Percentiles rank a stretch among this genome's conserved stretches.
These are phyloP conservation scores for Quercus berberidifolia DNA, from an alignment of 306 rosid species.

Conservation along the genomic window DNA sequence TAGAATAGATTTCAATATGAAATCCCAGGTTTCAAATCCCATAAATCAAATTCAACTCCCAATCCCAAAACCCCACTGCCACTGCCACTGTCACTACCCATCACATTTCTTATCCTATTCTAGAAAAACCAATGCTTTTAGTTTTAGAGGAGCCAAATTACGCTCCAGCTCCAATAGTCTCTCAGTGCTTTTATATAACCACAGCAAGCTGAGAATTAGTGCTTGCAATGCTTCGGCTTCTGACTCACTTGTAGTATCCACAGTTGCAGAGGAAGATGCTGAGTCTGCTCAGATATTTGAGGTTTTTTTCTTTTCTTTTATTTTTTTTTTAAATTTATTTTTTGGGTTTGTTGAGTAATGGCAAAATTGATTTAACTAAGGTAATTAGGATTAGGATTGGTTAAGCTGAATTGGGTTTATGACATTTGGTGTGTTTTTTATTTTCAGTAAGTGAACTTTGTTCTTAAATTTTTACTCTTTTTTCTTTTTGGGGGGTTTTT, in stretches of 20 bases:
- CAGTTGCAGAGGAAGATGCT: constrained; percentile 42
- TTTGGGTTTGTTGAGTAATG: neutral
- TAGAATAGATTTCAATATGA: constrained; percentile 30
- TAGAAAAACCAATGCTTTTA: constrained; percentile 20
- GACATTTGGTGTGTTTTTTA: too few relatives aligned
- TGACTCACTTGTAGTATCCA: constrained; percentile 23
- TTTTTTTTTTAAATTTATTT: neutral
- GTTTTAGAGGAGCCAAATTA: constrained; percentile 26
- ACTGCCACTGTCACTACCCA: neutral
- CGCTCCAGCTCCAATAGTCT: constrained; percentile 1
- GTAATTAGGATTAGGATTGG: neutral
- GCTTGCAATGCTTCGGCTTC: constrained; percentile 35
- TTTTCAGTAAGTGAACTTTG: too few relatives aligned
- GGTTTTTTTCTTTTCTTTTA: constrained; percentile 35
- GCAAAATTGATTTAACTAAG: neutral
- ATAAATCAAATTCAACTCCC: constrained; percentile 38
- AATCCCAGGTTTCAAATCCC: constrained; percentile 32
- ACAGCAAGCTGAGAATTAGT: constrained; percentile 29
- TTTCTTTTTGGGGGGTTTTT: too few relatives aligned
- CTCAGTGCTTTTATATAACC: neutral
- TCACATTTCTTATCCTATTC: constrained; percentile 20
- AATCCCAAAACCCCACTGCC: constrained; percentile 25
- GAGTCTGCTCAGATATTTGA: constrained; percentile 71
- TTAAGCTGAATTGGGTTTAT: neutral
- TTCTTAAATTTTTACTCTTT: too few relatives aligned